Base-by-base conservation (phyloP, 306 rosid species). In the Lathyrus tuberosus region DNA sequence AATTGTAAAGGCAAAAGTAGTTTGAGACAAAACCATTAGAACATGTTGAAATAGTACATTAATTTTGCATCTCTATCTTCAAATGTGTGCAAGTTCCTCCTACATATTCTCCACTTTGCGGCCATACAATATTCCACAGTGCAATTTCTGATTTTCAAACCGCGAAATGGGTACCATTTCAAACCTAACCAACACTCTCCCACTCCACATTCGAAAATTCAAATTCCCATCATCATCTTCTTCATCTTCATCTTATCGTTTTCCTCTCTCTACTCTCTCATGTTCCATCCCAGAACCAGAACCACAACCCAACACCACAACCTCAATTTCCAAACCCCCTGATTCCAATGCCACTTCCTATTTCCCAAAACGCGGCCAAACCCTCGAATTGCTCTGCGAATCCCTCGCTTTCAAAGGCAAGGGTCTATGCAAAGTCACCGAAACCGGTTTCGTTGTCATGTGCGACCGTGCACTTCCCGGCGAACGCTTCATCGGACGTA, bases 391-490 rank as follows among this genome's bases (percentile, higher is more conserved):
- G 65, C 92, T 87, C 0, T 90, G 98, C 30, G 96, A 90, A 72
- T 88, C 95, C 5, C 80, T 90, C 60, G 97, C 92, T 41, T 90
- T 79, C 83, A 94, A 94, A 54, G 98, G 97, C 12, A 90, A 94
- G 62, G 98, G 98, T 6, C 81, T 90, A 5, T 94, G 98, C 77
- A 94, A 88, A 74, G 97, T 90, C 44, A 65, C 85, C 0, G 84
- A 85, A 13, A 82, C 96, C 14, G 97, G 98, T 18, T 94, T 87
- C 67, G 88, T 90, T 20, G 95, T 94, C 65, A 80, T 94, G 85
- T 88, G 97, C 61, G 96, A 94, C 87, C 96, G 95, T 37, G 98
- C 86, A 11, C 91, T 94, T 22, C 96, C 97, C 12, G 98, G 98
- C 3, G 98, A 94, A 75, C 92, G 93, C 4, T 94, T 94, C 88